These are phyloP conservation scores for Zarea fungicola DNA, from an alignment of 2,329 filamentous ascomycete species.

Conservation along the genomic window DNA sequence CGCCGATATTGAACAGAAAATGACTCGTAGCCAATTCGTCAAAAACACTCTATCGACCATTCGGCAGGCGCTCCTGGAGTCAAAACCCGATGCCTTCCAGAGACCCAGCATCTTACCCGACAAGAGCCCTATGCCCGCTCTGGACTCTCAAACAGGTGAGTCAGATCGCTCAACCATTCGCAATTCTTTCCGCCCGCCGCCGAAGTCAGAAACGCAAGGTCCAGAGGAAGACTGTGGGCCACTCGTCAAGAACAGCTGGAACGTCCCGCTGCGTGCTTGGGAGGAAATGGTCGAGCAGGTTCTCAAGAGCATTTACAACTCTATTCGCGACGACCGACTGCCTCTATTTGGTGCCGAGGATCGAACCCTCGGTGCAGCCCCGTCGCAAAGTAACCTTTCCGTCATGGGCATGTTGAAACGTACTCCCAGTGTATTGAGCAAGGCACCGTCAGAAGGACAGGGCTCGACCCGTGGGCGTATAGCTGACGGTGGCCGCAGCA, in stretches of 20 bases:
- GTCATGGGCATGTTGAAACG: constrained; percentile 75
- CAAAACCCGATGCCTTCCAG: constrained; percentile 62
- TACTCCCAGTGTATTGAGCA: constrained; percentile 86
- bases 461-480: constrained; percentile 66
- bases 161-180: constrained; percentile 36
- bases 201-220: constrained; percentile 40
- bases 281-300: constrained; percentile 86
- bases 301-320: constrained; percentile 84
- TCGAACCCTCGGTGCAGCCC: constrained; percentile 29
- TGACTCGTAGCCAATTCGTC: constrained; percentile 91
- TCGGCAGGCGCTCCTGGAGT: constrained; percentile 67
- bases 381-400: constrained; percentile 61
- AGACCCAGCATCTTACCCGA: constrained; percentile 51
- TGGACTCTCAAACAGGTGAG: constrained; percentile 32
- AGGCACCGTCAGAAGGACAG: constrained; percentile 78
- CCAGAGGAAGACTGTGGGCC: constrained; percentile 60
- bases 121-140: constrained; percentile 27
- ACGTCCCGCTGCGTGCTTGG: constrained; percentile 74
- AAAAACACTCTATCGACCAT: constrained; percentile 95
- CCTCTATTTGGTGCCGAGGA: constrained; percentile 70
- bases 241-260: constrained; percentile 71
- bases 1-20: constrained; percentile 92
- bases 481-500: constrained; percentile 49
- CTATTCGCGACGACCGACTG: constrained; percentile 80
- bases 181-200: constrained; percentile 46